These are phyloP conservation scores for Sonneratia alba DNA, from an alignment of 345 rosid species.

Conservation along the genomic window DNA sequence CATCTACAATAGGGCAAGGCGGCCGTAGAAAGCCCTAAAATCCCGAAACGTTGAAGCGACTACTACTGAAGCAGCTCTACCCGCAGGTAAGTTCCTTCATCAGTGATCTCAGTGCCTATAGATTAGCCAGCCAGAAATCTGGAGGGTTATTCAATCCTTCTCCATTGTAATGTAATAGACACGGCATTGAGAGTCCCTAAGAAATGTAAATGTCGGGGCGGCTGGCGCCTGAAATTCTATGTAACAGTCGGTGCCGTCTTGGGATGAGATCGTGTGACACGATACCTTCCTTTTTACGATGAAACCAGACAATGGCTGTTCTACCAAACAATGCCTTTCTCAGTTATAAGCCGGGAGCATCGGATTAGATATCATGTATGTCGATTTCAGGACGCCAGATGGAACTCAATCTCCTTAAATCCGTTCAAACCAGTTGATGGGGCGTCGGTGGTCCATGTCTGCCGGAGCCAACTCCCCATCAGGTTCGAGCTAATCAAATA, in stretches of 20 bases:
- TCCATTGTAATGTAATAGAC: neutral
- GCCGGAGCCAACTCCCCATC: no score
- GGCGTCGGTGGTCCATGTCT: no score
- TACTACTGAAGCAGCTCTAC: neutral
- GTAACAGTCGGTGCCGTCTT: no score
- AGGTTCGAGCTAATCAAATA: no score
- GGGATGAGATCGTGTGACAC: neutral
- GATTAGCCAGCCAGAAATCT: neutral
- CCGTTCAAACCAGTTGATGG: no score
- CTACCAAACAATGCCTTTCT: neutral
- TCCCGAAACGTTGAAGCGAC: neutral
- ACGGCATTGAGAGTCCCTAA: neutral
- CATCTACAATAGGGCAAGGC: constrained; percentile 20
- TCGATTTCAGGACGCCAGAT: no score
- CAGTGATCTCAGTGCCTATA: neutral
- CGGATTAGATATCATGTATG: neutral
- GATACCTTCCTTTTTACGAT: neutral
- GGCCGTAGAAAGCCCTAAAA: neutral
- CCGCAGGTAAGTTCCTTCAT: neutral
- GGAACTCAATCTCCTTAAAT: no score
- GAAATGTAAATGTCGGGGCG: neutral
- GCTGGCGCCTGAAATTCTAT: no score
- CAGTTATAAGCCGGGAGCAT: neutral
- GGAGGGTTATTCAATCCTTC: neutral
- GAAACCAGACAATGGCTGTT: neutral